A percentile compares a stretch with the other conserved stretches of the same genome.
phyloP scores from a whole-genome alignment of 1,284 basidiomycete species.

The Thecaphora thlaspeos region DNA sequence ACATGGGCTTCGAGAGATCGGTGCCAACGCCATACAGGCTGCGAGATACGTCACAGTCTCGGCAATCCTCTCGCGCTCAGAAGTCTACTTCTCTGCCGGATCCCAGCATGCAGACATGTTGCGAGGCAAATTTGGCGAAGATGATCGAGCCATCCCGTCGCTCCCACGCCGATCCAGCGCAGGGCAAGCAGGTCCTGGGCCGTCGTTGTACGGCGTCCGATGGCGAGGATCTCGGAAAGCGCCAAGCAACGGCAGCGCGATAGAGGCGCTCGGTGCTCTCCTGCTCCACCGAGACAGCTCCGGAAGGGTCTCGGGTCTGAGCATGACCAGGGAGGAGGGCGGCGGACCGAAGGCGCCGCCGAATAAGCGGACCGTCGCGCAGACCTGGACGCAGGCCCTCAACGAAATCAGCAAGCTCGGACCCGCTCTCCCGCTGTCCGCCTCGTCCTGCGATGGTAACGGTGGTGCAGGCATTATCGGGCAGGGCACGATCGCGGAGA shows the following conservation, averaged over 20 bases:
- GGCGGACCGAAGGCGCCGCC: neutral
- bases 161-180: too few relatives aligned
- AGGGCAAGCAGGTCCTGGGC: too few relatives aligned
- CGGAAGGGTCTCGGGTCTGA: constrained; percentile 40
- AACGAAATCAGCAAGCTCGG: constrained; percentile 1
- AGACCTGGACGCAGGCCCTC: constrained; percentile 2
- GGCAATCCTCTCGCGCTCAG: constrained; percentile 46
- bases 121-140: neutral
- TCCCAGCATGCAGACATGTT: constrained; percentile 21
- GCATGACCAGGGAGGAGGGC: constrained; percentile 12
- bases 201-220: neutral
- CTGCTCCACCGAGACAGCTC: constrained; percentile 44
- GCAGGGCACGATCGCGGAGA: constrained; percentile 36
- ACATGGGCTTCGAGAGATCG: too few relatives aligned
- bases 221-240: constrained; percentile 5
- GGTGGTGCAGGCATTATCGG: neutral
- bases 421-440: neutral
- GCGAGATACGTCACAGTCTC: constrained; percentile 40
- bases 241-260: constrained; percentile 48
- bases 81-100: constrained; percentile 28
- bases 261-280: constrained; percentile 51
- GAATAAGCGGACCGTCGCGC: neutral
- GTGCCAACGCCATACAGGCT: neutral
- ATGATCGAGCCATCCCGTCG: too few relatives aligned
- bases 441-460: neutral